phyloP scores from a whole-genome alignment of 352 stramenopile species.

The Phytophthora megakarya region DNA sequence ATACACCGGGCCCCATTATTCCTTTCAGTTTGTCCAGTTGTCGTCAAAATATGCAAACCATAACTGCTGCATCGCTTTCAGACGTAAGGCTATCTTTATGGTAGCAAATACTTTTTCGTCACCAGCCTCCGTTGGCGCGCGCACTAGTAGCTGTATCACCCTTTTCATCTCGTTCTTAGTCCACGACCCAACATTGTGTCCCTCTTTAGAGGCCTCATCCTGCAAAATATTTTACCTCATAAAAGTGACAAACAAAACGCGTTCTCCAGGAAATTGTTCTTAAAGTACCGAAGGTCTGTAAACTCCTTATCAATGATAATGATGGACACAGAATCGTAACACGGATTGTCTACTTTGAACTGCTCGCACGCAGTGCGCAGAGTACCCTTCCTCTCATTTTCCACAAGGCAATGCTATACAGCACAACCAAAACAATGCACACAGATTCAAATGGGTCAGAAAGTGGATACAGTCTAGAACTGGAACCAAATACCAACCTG shows the following conservation, averaged over 20 bases:
- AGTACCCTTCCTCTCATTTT: slow-evolving; percentile 17
- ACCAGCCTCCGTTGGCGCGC: neutral
- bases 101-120: slow-evolving; percentile 9
- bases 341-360: slow-evolving; percentile 5
- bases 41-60: slow-evolving; percentile 8
- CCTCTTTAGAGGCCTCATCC: neutral
- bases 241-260: slow-evolving; percentile 20
- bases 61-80: neutral
- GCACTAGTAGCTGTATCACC: slow-evolving; percentile 6
- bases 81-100: slow-evolving; percentile 16
- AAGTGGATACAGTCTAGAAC: neutral
- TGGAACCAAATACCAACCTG: neutral
- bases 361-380: slow-evolving; percentile 1
- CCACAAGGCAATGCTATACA: slow-evolving; percentile 5
- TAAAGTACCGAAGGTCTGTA: slow-evolving; percentile 3
- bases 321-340: neutral
- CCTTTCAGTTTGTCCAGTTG: slow-evolving; percentile 15
- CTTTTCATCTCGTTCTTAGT: slow-evolving; percentile 13
- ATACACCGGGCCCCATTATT: slow-evolving; percentile 8
- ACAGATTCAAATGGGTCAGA: neutral
- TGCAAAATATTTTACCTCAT: slow-evolving; percentile 21
- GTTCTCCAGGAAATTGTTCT: slow-evolving; percentile 1
- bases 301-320: slow-evolving; percentile 19
- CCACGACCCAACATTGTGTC: neutral
- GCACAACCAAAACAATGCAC: neutral